phyloP scores from a whole-genome alignment of 192 early-diverging fungal genomes.

The Backusella parvicylindrica region DNA sequence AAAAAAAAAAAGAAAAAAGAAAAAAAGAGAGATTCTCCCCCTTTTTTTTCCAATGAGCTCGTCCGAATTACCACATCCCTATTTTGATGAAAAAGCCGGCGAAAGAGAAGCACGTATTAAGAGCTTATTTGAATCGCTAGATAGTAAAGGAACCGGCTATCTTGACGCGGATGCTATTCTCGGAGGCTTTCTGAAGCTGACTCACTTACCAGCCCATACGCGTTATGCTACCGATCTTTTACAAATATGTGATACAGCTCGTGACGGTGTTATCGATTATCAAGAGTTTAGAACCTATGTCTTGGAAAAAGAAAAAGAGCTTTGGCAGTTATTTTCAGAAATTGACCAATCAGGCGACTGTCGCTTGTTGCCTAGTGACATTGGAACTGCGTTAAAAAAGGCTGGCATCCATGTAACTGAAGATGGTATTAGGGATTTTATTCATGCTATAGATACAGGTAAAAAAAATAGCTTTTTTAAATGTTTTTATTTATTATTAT shows the following conservation, averaged over 20 bases:
- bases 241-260: conserved; percentile 33
- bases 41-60: background rate
- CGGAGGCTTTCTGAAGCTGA: conserved; percentile 34
- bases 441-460: conserved; percentile 58
- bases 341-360: conserved; percentile 57
- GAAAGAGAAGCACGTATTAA: conserved; percentile 35
- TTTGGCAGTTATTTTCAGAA: conserved; percentile 60
- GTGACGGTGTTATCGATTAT: conserved; percentile 42
- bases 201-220: conserved; percentile 38
- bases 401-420: conserved; percentile 62
- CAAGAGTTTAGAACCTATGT: conserved; percentile 63
- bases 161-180: conserved; percentile 37
- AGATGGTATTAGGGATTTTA: conserved; percentile 55
- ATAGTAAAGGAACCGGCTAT: conserved; percentile 23
- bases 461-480: too few relatives aligned
- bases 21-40: background rate
- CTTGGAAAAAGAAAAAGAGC: conserved; percentile 59
- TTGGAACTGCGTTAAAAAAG: conserved; percentile 48
- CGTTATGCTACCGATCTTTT: conserved; percentile 44
- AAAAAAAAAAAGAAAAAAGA: background rate
- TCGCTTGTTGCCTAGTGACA: conserved; percentile 51
- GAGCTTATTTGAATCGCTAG: conserved; percentile 37
- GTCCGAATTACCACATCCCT: conserved; percentile 25
- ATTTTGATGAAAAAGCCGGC: conserved; percentile 30
- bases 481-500: background rate